Percentiles rank a stretch among this genome's conserved stretches.
These are phyloP conservation scores for Fraxinus ornus DNA, from an alignment of 305 asterid species.

Conservation along the genomic window DNA sequence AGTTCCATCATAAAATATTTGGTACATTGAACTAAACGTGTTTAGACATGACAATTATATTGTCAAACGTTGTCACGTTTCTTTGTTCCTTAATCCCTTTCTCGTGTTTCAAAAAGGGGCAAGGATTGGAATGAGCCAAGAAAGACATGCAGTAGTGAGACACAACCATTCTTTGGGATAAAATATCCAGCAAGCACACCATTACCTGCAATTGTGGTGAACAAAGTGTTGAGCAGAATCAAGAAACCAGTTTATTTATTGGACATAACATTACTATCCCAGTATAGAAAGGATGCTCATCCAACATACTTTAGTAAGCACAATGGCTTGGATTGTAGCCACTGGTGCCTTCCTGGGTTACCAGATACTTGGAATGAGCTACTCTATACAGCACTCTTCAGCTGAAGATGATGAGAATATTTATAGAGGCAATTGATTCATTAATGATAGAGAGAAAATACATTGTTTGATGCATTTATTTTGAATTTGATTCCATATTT, in stretches of 20 bases:
- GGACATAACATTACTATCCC: constrained; percentile 70
- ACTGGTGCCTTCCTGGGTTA: constrained; percentile 94
- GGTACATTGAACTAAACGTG: not conserved
- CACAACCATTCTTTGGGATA: constrained; percentile 52
- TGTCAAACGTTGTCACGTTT: not conserved
- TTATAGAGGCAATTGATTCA: not conserved
- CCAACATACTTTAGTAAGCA: constrained; percentile 61
- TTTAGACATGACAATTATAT: not conserved
- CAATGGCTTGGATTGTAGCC: constrained; percentile 83
- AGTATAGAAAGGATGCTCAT: constrained; percentile 78
- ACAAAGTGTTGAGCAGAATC: constrained; percentile 69
- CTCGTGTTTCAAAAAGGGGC: constrained; percentile 42
- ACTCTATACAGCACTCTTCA: constrained; percentile 56
- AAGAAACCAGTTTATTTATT: constrained; percentile 73
- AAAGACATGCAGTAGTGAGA: constrained; percentile 59
- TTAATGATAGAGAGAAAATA: constrained; percentile 4
- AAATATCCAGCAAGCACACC: constrained; percentile 67
- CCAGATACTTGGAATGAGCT: constrained; percentile 91
- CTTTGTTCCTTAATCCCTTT: not conserved
- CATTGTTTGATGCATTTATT: constrained; percentile 5
- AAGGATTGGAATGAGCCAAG: constrained; percentile 66
- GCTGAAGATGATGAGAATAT: constrained; percentile 15
- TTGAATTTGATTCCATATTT: constrained; percentile 21
- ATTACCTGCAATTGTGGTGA: constrained; percentile 43
- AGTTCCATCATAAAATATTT: not conserved